Conservation (phyloP, 192 early-diverging fungal species). For the Entrophospora sp. region DNA sequence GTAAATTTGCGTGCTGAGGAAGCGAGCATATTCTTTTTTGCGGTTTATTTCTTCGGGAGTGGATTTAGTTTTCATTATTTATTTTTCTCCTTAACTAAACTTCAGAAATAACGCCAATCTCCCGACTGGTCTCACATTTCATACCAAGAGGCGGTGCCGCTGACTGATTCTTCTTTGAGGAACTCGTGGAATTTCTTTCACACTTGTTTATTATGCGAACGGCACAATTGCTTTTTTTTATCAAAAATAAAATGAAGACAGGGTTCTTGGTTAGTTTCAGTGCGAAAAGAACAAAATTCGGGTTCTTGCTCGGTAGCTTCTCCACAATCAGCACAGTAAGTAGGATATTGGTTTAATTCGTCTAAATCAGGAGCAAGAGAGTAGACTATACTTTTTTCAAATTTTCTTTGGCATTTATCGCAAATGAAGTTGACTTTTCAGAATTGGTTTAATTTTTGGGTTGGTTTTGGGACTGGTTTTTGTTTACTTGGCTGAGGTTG, state of each 20-base stretch:
- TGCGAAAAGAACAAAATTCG: too few species aligned
- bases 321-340: neutral
- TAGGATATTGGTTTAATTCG: neutral
- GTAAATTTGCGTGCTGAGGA: neutral
- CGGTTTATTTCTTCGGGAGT: neutral
- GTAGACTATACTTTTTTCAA: neutral
- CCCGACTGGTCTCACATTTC: neutral
- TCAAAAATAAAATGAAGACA: neutral
- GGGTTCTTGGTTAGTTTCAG: too few species aligned
- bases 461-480: too few species aligned
- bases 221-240: neutral
- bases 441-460: too few species aligned
- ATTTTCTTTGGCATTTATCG: neutral
- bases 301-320: neutral
- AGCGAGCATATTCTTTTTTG: constrained; percentile 5
- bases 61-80: too few species aligned
- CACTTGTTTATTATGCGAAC: neutral
- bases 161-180: neutral
- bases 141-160: neutral
- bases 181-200: neutral
- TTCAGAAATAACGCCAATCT: neutral
- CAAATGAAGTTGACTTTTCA: neutral
- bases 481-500: too few species aligned
- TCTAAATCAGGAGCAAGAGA: neutral
- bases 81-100: neutral